Percentiles rank a stretch among this genome's conserved stretches.
These are phyloP conservation scores for Fusarium protoensiforme DNA, from an alignment of 2,329 filamentous ascomycete species.

Conservation along the genomic window DNA sequence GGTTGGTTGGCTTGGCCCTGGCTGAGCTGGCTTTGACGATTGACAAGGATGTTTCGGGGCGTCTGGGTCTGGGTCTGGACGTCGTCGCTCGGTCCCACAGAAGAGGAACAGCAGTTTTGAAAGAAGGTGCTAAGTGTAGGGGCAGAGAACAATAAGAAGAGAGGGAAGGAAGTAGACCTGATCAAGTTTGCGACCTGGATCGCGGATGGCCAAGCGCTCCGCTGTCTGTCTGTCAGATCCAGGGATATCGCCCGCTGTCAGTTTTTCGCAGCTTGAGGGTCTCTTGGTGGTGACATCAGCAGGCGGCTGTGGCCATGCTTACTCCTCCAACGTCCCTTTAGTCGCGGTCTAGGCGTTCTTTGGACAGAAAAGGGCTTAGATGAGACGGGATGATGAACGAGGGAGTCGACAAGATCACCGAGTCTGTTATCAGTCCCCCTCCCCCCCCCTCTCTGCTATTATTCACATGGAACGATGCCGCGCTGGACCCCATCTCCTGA, in stretches of 20 bases:
- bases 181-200: not conserved
- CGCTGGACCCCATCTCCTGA: conserved; percentile 10
- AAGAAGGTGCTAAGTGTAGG: not conserved
- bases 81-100: conserved; percentile 25
- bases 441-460: not conserved
- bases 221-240: conserved; percentile 31
- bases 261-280: conserved; percentile 5
- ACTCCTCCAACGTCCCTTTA: conserved; percentile 2
- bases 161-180: not conserved
- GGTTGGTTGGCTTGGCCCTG: conserved; percentile 28
- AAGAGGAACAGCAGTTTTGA: not conserved
- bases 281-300: conserved; percentile 36
- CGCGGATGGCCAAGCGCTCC: conserved; percentile 5
- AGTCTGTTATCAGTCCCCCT: not conserved
- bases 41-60: conserved; percentile 32
- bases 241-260: conserved; percentile 11
- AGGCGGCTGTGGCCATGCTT: conserved; percentile 30
- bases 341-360: not conserved
- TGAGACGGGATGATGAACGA: not conserved
- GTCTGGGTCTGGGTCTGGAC: conserved; percentile 12
- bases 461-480: conserved; percentile 13
- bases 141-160: not conserved
- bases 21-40: conserved; percentile 34
- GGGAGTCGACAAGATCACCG: not conserved
- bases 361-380: not conserved